Evolutionary conservation across 2,329 filamentous ascomycete genomes (phyloP), one percentile per base, ranked within the genome.

Genomic region (Gnomoniopsis sp.): DNA sequence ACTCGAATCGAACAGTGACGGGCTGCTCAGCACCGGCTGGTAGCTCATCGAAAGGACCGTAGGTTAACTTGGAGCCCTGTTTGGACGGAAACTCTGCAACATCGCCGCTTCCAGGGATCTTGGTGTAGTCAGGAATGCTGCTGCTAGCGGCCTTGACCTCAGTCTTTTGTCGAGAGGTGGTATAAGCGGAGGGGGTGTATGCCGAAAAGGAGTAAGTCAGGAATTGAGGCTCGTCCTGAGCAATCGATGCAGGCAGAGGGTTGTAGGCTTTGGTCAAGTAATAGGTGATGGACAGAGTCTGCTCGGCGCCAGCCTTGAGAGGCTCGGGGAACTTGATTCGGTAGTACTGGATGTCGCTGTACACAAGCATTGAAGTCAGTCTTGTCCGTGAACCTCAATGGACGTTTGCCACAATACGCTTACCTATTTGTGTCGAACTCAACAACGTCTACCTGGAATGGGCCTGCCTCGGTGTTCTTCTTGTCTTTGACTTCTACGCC

Each of bases 401-500:
- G 23, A 14, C 2, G 23, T 12, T 22, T 36, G 49, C n/a, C 14
- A 26, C 38, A 19, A 17, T 15, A n/a, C 3, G 11, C 71, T 63
- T 71, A 84, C 81, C 79, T 90, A 74, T 85, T 70, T 22, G 78
- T 67, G 63, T 88, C 81, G 65, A 84, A 81, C 66, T 88, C 88
- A 17, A 90, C 86, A 55, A 84, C 77, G 65, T 90, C 87, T 46
- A 88, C 86, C 51, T 77, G 74, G 72, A 97, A 96, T 36, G 83
- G 79, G 14, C 82, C 84, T 65, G 85, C 81, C 55, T 80, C 82
- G 38, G 83, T 74, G 64, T 92, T 84, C 75, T 96, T 96, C 81
- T 93, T 95, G 74, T 98, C 91, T 78, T 89, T 91, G 55, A 93
- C 95, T 77, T 98, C 93, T 59, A 99, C 77, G 43, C 89, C 91